Conservation (phyloP, 1,139 yeast species). For the Taphrina flavorubra region DNA sequence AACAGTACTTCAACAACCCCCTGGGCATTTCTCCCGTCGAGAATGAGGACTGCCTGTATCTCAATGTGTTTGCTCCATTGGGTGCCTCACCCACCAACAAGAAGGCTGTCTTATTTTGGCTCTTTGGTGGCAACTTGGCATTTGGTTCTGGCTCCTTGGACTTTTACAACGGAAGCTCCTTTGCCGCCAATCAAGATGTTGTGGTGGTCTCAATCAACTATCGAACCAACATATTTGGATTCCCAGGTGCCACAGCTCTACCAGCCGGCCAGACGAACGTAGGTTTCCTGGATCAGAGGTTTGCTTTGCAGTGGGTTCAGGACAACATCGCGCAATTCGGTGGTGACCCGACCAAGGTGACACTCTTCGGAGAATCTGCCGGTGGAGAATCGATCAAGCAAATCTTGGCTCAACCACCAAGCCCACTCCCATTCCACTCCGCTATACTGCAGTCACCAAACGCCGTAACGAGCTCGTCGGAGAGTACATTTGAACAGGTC, state of each 20-base stretch:
- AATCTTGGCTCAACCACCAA: conserved; percentile 2
- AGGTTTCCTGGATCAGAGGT: conserved; percentile 52
- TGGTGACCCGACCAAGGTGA: conserved; percentile 52
- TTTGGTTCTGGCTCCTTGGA: background rate
- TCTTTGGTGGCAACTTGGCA: conserved; percentile 53
- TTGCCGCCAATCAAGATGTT: conserved; percentile 1
- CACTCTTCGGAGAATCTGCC: conserved; percentile 29
- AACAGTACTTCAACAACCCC: background rate
- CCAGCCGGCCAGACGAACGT: conserved; percentile 49
- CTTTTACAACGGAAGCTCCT: conserved; percentile 9
- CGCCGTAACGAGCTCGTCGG: background rate
- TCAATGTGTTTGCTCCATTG: conserved; percentile 12
- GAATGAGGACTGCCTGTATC: conserved; percentile 46
- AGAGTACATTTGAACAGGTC: background rate
- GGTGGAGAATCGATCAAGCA: conserved; percentile 18
- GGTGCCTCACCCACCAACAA: background rate
- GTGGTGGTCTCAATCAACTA: conserved; percentile 30
- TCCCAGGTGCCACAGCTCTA: conserved; percentile 13
- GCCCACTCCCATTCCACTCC: background rate
- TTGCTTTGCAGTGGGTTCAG: conserved; percentile 53
- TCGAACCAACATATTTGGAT: conserved; percentile 24
- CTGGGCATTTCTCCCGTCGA: conserved; percentile 34
- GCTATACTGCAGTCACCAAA: background rate
- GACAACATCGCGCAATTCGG: conserved; percentile 52
- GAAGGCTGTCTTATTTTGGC: conserved; percentile 48